These are phyloP conservation scores for Teratosphaeriaceae sp. DNA, from an alignment of 2,329 filamentous ascomycete species.

Conservation along the genomic window DNA sequence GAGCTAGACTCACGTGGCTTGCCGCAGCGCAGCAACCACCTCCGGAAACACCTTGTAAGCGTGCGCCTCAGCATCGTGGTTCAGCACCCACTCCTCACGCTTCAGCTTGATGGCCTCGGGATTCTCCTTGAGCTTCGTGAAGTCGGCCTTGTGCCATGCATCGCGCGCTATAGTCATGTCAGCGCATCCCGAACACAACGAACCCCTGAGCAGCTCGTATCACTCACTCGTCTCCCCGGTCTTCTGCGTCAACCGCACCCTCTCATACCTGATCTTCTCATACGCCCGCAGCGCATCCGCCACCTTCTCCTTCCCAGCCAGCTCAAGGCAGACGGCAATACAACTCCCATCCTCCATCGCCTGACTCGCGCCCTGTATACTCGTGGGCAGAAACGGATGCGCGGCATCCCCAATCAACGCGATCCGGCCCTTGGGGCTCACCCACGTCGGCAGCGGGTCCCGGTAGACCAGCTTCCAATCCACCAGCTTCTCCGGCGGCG, in stretches of 20 bases:
- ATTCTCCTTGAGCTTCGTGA: conserved; percentile 39
- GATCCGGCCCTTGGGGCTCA: conserved; percentile 44
- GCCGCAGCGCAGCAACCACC: not conserved
- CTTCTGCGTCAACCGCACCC: conserved; percentile 18
- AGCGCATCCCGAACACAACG: not conserved
- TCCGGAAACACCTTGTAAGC: conserved; percentile 28
- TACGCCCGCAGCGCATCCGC: conserved; percentile 20
- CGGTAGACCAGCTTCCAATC: conserved; percentile 54
- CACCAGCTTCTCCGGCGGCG: conserved; percentile 27
- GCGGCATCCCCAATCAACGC: conserved; percentile 49
- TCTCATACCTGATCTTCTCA: conserved; percentile 20
- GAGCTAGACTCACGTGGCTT: not conserved
- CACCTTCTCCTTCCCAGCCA: conserved; percentile 36
- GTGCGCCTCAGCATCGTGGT: conserved; percentile 44
- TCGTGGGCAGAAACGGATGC: conserved; percentile 49
- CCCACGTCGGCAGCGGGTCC: conserved; percentile 50
- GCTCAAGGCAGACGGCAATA: conserved; percentile 39
- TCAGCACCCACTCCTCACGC: conserved; percentile 44
- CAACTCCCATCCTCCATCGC: conserved; percentile 48
- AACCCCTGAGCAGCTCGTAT: not conserved
- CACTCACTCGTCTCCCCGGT: conserved; percentile 15
- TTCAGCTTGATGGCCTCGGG: conserved; percentile 42
- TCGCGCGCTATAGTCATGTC: conserved; percentile 8
- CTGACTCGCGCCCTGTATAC: conserved; percentile 48
- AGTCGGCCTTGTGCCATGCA: conserved; percentile 49